Conservation (phyloP, 1,139 yeast species). For the Pichia sp. region DNA sequence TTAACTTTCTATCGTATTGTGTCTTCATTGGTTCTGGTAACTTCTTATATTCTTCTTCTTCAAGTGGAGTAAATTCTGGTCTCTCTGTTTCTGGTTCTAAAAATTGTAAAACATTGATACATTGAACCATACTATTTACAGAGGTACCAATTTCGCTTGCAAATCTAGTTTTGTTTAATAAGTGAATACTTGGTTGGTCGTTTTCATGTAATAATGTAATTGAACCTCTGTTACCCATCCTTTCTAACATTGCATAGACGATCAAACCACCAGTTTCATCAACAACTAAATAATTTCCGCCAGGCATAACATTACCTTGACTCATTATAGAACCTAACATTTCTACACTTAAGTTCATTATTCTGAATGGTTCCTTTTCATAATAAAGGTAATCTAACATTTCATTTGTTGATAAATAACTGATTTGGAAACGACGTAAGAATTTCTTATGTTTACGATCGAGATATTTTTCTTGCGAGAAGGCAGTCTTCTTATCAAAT, state of each 20-base stretch:
- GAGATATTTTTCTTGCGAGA: constrained; percentile 88
- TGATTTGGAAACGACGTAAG: constrained; percentile 79
- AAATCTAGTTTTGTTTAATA: constrained; percentile 64
- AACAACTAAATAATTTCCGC: constrained; percentile 81
- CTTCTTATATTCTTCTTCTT: constrained; percentile 51
- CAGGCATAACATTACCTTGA: constrained; percentile 80
- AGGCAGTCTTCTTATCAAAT: constrained; percentile 85
- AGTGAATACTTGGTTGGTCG: constrained; percentile 83
- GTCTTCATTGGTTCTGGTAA: constrained; percentile 60
- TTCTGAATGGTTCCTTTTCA: constrained; percentile 69
- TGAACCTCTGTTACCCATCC: constrained; percentile 83
- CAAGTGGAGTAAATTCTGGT: constrained; percentile 48
- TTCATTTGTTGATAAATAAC: constrained; percentile 74
- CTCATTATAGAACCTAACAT: constrained; percentile 73
- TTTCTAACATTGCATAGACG: constrained; percentile 79
- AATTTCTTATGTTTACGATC: constrained; percentile 92
- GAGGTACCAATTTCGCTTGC: constrained; percentile 49
- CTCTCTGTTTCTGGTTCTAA: constrained; percentile 68
- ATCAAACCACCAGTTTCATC: constrained; percentile 93
- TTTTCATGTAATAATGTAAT: constrained; percentile 84
- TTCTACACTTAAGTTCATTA: constrained; percentile 84
- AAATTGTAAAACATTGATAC: constrained; percentile 77
- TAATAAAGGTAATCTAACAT: constrained; percentile 63
- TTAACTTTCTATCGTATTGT: constrained; percentile 66
- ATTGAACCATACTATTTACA: constrained; percentile 55